These are phyloP conservation scores for Euphorbia celastroides DNA, from an alignment of 441 rosid genomes.

Conservation along the genomic window DNA sequence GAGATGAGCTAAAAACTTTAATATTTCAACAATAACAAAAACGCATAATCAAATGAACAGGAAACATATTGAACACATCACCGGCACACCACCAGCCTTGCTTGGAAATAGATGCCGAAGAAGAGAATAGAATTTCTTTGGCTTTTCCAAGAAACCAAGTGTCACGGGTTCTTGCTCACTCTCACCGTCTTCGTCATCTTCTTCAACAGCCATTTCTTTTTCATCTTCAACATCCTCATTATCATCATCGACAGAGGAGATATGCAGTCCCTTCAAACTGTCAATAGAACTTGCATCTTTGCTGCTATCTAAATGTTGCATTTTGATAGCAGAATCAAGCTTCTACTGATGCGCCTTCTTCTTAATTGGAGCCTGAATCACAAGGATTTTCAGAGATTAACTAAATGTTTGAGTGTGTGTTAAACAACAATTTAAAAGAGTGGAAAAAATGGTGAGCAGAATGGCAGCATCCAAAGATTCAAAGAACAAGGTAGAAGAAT, in stretches of 20 bases:
- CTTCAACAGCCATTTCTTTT: slow-evolving; percentile 27
- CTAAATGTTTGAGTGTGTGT: not conserved
- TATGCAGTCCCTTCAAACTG: slow-evolving; percentile 42
- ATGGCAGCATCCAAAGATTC: not conserved
- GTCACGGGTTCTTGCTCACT: slow-evolving; percentile 53
- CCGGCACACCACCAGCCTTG: slow-evolving; percentile 86
- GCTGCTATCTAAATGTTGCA: not conserved
- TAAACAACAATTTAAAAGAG: not conserved
- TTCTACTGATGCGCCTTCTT: not conserved
- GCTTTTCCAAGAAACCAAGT: slow-evolving; percentile 66
- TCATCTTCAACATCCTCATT: slow-evolving; percentile 24
- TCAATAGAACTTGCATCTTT: slow-evolving; percentile 29
- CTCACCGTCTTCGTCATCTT: slow-evolving; percentile 48
- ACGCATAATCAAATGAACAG: not conserved
- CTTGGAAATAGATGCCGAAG: slow-evolving; percentile 72
- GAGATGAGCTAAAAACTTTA: slow-evolving; percentile 1
- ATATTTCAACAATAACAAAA: not conserved
- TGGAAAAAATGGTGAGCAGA: not conserved
- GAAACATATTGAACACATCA: slow-evolving; percentile 13
- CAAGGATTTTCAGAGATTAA: not conserved
- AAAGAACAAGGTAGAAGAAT: not conserved
- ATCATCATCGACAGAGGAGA: slow-evolving; percentile 46
- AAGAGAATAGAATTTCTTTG: slow-evolving; percentile 47
- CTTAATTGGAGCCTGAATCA: not conserved
- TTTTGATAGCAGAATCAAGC: not conserved